Percentiles rank a stretch among this genome's conserved stretches.
Evolutionary conservation across 192 early-diverging fungal genomes (phyloP).

Genomic region (Coemansia guatemalensis): DNA sequence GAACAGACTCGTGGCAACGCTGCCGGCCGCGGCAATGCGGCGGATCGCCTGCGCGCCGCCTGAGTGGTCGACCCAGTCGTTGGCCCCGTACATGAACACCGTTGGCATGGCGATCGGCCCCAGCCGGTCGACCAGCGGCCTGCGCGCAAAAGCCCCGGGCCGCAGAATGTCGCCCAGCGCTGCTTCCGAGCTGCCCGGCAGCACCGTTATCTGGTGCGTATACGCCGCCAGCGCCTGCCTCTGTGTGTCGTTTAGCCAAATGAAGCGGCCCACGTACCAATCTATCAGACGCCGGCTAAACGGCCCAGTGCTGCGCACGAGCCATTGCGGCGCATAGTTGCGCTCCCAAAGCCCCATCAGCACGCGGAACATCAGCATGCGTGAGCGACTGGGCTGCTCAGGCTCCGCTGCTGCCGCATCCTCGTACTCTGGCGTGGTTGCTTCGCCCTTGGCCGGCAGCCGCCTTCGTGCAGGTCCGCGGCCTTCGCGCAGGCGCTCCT

Average conservation of each 20-base stretch:
- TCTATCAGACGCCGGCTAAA: conserved; percentile 64
- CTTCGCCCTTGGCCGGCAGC: conserved; percentile 6
- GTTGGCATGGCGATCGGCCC: conserved; percentile 67
- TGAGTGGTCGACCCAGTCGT: conserved; percentile 90
- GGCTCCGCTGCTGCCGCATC: neutral
- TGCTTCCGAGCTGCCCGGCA: conserved; percentile 80
- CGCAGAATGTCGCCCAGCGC: conserved; percentile 72
- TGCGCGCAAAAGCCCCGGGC: conserved; percentile 81
- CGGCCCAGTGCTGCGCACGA: conserved; percentile 77
- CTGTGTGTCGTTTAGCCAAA: conserved; percentile 66
- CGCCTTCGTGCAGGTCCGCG: conserved; percentile 17
- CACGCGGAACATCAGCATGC: conserved; percentile 26
- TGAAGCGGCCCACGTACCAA: conserved; percentile 62
- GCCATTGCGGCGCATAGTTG: conserved; percentile 76
- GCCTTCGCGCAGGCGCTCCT: conserved; percentile 48
- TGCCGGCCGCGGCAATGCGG: conserved; percentile 52
- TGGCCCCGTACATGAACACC: conserved; percentile 72
- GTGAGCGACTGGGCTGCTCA: conserved; percentile 36
- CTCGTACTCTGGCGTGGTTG: conserved; percentile 28
- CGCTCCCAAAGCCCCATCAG: conserved; percentile 67
- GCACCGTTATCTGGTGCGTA: conserved; percentile 75
- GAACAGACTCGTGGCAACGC: conserved; percentile 39
- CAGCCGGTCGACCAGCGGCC: conserved; percentile 70
- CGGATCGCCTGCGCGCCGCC: conserved; percentile 64
- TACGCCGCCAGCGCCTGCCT: conserved; percentile 72